These are phyloP conservation scores for Macrotyloma uniflorum DNA, from an alignment of 306 rosid species.

Conservation along the genomic window DNA sequence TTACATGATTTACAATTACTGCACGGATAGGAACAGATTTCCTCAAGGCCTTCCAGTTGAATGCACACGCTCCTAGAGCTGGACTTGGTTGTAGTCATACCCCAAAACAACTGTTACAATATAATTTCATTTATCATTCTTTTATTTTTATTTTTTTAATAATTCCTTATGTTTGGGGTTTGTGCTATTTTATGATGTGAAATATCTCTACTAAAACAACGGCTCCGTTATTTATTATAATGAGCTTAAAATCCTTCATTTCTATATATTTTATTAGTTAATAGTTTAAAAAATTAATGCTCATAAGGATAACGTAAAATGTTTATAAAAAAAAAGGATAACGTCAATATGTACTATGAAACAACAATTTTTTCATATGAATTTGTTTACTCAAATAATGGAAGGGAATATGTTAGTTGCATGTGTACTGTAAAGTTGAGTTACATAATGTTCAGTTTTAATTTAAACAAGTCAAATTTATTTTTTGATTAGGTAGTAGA, in stretches of 20 bases:
- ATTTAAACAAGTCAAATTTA: background rate
- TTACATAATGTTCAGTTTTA: background rate
- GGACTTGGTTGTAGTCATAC: background rate
- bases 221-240: background rate
- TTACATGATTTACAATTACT: slow-evolving; percentile 71
- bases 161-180: no score
- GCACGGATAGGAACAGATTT: slow-evolving; percentile 58
- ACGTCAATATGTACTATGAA: no score
- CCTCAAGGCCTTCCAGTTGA: slow-evolving; percentile 64
- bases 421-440: background rate
- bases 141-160: background rate
- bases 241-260: background rate
- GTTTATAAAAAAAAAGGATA: no score
- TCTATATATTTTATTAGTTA: background rate
- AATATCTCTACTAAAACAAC: background rate
- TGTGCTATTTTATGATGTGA: background rate
- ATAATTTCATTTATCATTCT: background rate
- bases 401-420: background rate
- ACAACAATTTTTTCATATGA: no score
- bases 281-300: background rate
- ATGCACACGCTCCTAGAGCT: slow-evolving; percentile 40
- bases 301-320: no score
- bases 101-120: background rate
- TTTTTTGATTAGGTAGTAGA: background rate
- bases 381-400: background rate